These are phyloP conservation scores for Aspergillus pseudonomiae DNA, from an alignment of 2,329 filamentous ascomycete species.

Conservation along the genomic window DNA sequence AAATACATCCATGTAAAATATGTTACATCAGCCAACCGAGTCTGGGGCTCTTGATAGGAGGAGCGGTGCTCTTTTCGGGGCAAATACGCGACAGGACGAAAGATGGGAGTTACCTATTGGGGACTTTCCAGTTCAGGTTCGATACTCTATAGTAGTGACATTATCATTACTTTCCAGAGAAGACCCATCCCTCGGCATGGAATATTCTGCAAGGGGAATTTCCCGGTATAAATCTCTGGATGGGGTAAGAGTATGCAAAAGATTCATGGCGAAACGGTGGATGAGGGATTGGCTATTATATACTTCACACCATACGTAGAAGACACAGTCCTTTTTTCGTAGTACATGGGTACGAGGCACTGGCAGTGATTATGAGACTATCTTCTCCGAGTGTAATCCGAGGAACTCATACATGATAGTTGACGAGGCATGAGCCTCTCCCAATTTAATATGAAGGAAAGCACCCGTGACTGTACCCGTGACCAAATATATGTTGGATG, in stretches of 20 bases:
- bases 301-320: not conserved
- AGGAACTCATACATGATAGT: not conserved
- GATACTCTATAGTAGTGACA: not conserved
- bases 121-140: not conserved
- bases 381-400: constrained; percentile 18
- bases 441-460: not conserved
- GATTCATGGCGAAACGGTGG: not conserved
- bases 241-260: not conserved
- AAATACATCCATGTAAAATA: not conserved
- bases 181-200: not conserved
- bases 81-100: not conserved
- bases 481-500: not conserved
- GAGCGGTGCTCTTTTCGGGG: not conserved
- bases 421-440: not conserved
- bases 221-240: not conserved
- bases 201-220: not conserved
- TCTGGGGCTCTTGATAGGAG: not conserved
- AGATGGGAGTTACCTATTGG: not conserved
- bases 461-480: not conserved
- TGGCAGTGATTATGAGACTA: not conserved
- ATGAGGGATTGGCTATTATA: not conserved
- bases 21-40: not conserved
- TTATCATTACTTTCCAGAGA: not conserved
- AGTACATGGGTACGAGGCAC: not conserved
- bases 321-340: not conserved